Conservation (phyloP, 2,329 filamentous ascomycete genomes). For the Ophiostoma piceae region DNA sequence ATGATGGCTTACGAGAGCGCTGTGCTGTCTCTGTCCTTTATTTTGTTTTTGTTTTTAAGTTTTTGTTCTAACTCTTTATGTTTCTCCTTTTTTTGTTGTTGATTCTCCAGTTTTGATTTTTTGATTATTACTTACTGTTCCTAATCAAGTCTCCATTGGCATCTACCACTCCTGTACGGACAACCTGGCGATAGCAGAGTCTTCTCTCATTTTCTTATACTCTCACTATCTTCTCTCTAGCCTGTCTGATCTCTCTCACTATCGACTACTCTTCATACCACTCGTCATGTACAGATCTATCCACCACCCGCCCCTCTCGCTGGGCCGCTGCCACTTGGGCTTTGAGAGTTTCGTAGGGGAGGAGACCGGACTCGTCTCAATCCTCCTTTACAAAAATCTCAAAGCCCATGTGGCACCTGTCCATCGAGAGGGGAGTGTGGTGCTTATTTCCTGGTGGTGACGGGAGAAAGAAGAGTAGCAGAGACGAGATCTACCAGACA, state of each 20-base stretch:
- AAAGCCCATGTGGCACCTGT: slow-evolving; percentile 25
- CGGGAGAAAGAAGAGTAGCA: neutral
- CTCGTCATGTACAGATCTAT: neutral
- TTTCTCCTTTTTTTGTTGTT: neutral
- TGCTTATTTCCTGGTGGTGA: neutral
- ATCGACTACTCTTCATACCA: neutral
- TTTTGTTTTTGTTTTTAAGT: neutral
- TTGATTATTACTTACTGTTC: too few relatives aligned
- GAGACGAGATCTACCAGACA: neutral
- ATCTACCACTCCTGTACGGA: neutral
- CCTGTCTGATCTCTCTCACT: neutral
- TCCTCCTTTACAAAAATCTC: slow-evolving; percentile 25
- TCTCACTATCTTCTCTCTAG: neutral
- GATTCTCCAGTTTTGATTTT: neutral
- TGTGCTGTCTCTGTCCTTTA: neutral
- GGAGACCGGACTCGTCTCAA: slow-evolving; percentile 7
- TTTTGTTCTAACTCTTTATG: slow-evolving; percentile 3
- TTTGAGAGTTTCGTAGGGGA: slow-evolving; percentile 28
- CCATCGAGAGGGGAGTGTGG: neutral
- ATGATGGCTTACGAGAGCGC: neutral
- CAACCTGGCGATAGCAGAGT: slow-evolving; percentile 12
- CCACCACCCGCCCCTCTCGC: neutral
- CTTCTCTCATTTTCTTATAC: neutral
- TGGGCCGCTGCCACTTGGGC: slow-evolving; percentile 20
- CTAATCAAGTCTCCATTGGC: too few relatives aligned